Conservation (phyloP, 2,329 filamentous ascomycete genomes). For the Penicillium sp. region DNA sequence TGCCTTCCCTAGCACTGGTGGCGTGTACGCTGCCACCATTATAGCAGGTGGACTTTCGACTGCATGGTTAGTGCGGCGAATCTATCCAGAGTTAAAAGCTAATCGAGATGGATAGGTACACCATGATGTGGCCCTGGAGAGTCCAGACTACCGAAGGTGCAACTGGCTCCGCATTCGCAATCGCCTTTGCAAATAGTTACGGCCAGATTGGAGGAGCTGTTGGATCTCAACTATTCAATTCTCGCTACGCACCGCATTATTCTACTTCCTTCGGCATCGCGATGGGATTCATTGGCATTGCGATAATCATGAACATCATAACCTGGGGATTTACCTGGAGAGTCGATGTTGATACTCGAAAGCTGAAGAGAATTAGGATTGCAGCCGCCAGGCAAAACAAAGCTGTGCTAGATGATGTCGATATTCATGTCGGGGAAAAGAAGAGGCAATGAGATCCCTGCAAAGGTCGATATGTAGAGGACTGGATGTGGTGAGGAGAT, state of each 20-base stretch:
- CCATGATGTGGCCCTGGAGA: not conserved
- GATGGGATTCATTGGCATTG: conserved; percentile 18
- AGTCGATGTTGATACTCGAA: conserved; percentile 15
- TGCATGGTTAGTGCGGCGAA: not conserved
- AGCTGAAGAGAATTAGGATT: conserved; percentile 11
- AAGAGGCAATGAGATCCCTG: not conserved
- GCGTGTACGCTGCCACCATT: not conserved
- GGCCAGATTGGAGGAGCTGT: conserved; percentile 24
- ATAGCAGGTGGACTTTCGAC: not conserved
- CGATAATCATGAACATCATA: conserved; percentile 18
- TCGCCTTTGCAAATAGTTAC: conserved; percentile 25
- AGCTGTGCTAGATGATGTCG: conserved; percentile 5
- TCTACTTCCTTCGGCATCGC: conserved; percentile 19
- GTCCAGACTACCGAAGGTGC: not conserved
- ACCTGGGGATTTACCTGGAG: conserved; percentile 15
- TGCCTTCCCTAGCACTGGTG: not conserved
- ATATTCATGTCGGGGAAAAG: conserved; percentile 3
- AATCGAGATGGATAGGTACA: not conserved
- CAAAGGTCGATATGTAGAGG: not conserved
- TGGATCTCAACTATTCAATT: conserved; percentile 22
- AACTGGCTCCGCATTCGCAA: conserved; percentile 9
- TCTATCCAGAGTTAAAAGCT: too few relatives aligned
- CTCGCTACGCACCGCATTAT: conserved; percentile 21
- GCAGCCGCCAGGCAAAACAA: conserved; percentile 6
- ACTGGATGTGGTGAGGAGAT: not conserved